Percentiles rank a stretch among this genome's conserved stretches.
These are phyloP conservation scores for Aspergillus saccharolyticus DNA, from an alignment of 495 filamentous ascomycete species.

Conservation along the genomic window DNA sequence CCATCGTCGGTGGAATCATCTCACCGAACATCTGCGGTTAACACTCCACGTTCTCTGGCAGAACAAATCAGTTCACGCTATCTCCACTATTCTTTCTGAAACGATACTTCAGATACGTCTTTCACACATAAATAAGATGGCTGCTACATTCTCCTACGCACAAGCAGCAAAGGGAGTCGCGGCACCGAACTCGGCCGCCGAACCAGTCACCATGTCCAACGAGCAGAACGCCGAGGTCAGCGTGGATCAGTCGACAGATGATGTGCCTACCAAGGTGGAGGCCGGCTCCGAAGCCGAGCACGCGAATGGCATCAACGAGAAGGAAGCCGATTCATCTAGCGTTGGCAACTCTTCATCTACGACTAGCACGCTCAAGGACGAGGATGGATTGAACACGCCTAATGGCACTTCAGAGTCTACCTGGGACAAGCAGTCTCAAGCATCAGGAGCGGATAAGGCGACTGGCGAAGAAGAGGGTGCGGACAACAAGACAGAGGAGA, in stretches of 20 bases:
- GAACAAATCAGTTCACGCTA: constrained; percentile 19
- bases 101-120: constrained; percentile 17
- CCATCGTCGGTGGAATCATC: constrained; percentile 27
- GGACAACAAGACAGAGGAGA: constrained; percentile 39
- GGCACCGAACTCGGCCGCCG: constrained; percentile 32
- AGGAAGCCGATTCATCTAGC: constrained; percentile 53
- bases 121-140: constrained; percentile 23
- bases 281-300: constrained; percentile 26
- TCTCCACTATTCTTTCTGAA: constrained; percentile 9
- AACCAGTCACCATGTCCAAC: constrained; percentile 30
- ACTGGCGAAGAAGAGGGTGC: constrained; percentile 25
- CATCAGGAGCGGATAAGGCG: constrained; percentile 39
- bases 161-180: constrained; percentile 82
- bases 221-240: constrained; percentile 22
- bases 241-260: constrained; percentile 15
- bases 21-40: constrained; percentile 21
- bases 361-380: constrained; percentile 64
- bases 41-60: constrained; percentile 30
- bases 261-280: constrained; percentile 24
- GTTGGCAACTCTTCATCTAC: constrained; percentile 53
- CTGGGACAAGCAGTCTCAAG: constrained; percentile 64
- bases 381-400: constrained; percentile 58
- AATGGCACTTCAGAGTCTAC: constrained; percentile 61
- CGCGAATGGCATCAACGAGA: constrained; percentile 19
- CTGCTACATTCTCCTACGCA: constrained; percentile 77